These are phyloP conservation scores for Salix dunnii DNA, from an alignment of 345 rosid species.

Conservation along the genomic window DNA sequence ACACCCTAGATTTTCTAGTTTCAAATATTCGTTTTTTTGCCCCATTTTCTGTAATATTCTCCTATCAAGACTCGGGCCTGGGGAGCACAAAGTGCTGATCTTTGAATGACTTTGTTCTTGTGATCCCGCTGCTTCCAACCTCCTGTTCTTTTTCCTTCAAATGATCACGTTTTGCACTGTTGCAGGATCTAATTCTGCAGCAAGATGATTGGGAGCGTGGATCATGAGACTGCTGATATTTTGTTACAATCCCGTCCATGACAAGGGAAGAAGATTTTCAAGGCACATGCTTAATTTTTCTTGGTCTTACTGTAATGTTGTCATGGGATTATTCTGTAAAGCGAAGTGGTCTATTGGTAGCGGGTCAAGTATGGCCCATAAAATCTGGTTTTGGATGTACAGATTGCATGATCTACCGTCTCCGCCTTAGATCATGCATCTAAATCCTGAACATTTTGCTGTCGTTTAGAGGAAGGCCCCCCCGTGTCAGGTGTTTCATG, in stretches of 20 bases:
- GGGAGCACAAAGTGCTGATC: background rate
- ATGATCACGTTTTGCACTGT: background rate
- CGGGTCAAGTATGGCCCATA: background rate
- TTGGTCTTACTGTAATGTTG: background rate
- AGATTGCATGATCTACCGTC: background rate
- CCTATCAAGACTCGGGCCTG: background rate
- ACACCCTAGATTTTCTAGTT: background rate
- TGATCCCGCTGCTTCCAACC: background rate
- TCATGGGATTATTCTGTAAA: background rate
- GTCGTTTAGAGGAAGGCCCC: background rate
- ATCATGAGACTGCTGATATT: background rate
- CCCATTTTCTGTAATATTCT: no score
- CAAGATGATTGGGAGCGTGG: background rate
- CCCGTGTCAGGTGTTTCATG: no score
- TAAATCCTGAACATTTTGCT: background rate
- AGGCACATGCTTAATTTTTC: background rate
- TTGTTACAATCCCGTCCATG: background rate
- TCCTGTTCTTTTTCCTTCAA: background rate
- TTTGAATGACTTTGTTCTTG: background rate
- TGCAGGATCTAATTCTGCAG: conserved; percentile 12
- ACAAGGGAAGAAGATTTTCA: background rate
- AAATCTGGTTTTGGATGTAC: background rate
- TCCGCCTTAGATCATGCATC: background rate
- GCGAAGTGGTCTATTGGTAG: background rate
- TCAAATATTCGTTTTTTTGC: background rate